These are phyloP conservation scores for Moesziomyces parantarcticus DNA, from an alignment of 1,284 basidiomycete genomes.

Conservation along the genomic window DNA sequence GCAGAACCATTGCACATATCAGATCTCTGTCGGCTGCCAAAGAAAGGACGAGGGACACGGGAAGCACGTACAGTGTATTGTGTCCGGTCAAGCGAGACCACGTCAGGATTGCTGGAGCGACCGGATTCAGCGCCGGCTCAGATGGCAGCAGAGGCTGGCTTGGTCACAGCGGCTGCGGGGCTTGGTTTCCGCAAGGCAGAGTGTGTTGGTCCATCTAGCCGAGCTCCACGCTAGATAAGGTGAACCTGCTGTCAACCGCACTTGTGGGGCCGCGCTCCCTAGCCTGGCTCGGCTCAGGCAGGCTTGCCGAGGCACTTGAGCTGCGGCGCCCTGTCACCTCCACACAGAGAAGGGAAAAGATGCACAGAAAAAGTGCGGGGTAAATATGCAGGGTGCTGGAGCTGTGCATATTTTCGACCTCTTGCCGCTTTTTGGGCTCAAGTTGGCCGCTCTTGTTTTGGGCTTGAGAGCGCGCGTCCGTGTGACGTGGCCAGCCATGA, in stretches of 20 bases:
- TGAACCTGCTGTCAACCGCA: background rate
- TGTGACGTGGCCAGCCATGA: conserved; percentile 12
- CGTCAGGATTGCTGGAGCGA: conserved; percentile 25
- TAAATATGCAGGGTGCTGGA: conserved; percentile 37
- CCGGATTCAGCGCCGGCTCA: conserved; percentile 8
- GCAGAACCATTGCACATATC: background rate
- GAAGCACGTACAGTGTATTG: background rate
- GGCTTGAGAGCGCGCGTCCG: background rate
- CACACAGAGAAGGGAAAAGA: background rate
- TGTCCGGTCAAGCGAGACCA: background rate
- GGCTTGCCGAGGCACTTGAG: conserved; percentile 13
- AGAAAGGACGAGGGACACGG: background rate
- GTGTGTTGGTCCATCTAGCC: conserved; percentile 21
- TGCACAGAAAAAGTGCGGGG: conserved; percentile 31
- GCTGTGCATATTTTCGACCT: conserved; percentile 4
- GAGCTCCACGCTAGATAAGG: conserved; percentile 37
- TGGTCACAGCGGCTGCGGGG: background rate
- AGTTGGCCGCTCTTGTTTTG: conserved; percentile 4
- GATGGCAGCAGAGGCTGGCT: background rate
- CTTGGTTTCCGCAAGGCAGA: background rate
- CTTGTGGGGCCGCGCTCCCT: background rate
- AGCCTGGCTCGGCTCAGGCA: background rate
- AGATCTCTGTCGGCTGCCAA: background rate
- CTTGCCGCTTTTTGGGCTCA: conserved; percentile 1
- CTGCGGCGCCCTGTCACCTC: conserved; percentile 7